Evolutionary conservation across 176 grass and related monocot genomes (phyloP), one percentile per base, ranked within the genome.

Genomic region (Phragmites australis): DNA sequence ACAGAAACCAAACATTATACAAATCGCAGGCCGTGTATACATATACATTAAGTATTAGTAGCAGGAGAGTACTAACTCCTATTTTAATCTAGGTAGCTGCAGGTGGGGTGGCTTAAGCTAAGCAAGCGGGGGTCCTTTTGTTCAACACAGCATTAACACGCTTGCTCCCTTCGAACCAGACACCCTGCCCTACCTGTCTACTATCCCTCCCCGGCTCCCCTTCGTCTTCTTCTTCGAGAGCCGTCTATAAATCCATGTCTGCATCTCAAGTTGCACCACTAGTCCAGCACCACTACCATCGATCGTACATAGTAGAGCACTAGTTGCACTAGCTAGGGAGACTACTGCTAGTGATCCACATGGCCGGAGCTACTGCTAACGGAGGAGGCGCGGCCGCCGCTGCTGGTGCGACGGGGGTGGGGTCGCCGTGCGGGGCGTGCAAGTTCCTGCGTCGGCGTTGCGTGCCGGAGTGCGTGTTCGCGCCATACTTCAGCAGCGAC

Each of bases 391-490:
- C 29, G 1, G 65, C 32, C 11, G 58, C 39, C 0, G 64, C 52
- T 1, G 74, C 49, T 3, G 70, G 9, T 13, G 19, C 77, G 6
- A 56, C 90, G 14, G 89, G 89, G 1, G 44, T 69, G 4, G 92
- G 92, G 8, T 94, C 95, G 4, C 95, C 95, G 13, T 98, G 95
- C 54, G 95, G 95, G 1, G 95, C 95, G 3, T 98, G 95, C 88
- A 98, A 98, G 83, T 98, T 98, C 81, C 71, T 98, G 40, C 90
- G 92, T 15, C 87, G 95, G 53, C 85, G 89, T 6, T 98, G 95
- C 68, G 86, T 93, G 29, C 25, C 92, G 1, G 92, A 94, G 62
- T 98, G 95, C 82, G 87, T 98, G 17, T 98, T 98, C 72, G 92
- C 95, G 67, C 95, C 95, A 9, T 93, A 98, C 88, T 98, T 98